Base-by-base conservation (phyloP, 352 stramenopile genomes). In the Hyaloperonospora brassicae region DNA sequence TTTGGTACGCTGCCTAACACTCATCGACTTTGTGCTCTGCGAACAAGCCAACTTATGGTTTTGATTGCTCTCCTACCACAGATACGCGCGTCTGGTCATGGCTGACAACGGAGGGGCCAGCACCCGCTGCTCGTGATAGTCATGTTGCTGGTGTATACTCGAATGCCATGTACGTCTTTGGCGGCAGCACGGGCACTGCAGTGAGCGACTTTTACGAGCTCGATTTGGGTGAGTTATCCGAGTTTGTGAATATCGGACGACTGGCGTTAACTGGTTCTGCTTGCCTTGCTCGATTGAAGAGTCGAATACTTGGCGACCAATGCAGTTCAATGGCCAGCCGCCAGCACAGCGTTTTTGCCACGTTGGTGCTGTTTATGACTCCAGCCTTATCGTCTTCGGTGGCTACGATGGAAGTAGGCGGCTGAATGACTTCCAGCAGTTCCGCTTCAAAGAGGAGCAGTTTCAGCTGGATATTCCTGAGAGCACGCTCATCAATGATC, bases 191-290 rank as follows among this genome's bases (percentile, higher is more conserved):
- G 35, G 95, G 95, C 45, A 95, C 73, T 41, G 94, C 95, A 14
- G 97, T 99, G 84, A 98, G 98, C 67, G 96, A 99, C 70, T 97
- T 99, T 50, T 89, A 98, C 61, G 95, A 98, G 55, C 76, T 99
- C 2, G 88, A 80, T 40, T 59, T 94, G 35, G 74, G 81, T 88
- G 59, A 42, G 62, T 50, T 13, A 30, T 41, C 9, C 6, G 31
- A 42, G 8, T 13, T 40, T 50, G 0, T 24, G 36, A 14, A 21
- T 44, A 2, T 31, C 27, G 3, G 27, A 31, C 27, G 3, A 31
- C 27, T 14, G 11, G 17, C 23, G 41, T 25, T 49, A 38, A 47
- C 30, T 35, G 17, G 13, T 41, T 43, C 38, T 43, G 4, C 44
- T 40, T 50, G 14, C 13, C 7, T 47, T 23, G 24, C 11, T 50